Evolutionary conservation across 805 yeast species (phyloP), one percentile per base, ranked within the genome.

Genomic region (Starmerella gropengiesseri): DNA sequence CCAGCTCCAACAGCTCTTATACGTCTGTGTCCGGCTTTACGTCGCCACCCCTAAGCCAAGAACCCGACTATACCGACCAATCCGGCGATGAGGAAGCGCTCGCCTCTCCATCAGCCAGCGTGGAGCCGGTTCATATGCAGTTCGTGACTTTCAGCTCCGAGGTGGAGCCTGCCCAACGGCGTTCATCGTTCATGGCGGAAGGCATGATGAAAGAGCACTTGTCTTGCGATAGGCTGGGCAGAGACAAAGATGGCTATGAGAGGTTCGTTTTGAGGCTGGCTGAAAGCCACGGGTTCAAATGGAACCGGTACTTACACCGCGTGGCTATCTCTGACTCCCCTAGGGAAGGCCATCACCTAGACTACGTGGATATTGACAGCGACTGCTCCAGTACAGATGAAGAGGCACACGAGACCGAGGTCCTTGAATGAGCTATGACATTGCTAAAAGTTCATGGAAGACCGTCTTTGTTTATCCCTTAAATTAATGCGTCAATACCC

Each of bases 211-310:
- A 42, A 11, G 51, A 48, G 20, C 33, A 36, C 11, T 13, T 43
- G 20, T 19, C 43, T 12, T 39, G 31, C 19, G 37, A 40, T 5
- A 25, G 33, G 11, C 35, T 41, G 4, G 51, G 51, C 22, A 27
- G 30, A 20, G 48, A 42, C 18, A 21, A 27, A 11, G 37, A 48
- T 7, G 51, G 51, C 14, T 14, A 14, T 19, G 42, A 37, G 19
- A 18, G 30, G 6, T 48, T 28, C 28, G 41, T 45, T 5, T 7
- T 48, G 17, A 42, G 44, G 7, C 23, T 48, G 18, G 39, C 41
- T 6, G 51, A 48, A 16, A 30, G 43, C 17, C 51, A 48, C 28
- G 51, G 51, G 5, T 43, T 48, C 22, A 21, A 33, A n/a, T 44
- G 48, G 47, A 48, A 48, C 38, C 31, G 31, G 17, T 27, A 22